These are phyloP conservation scores for Citrus hindsii DNA, from an alignment of 345 rosid genomes.

Conservation along the genomic window DNA sequence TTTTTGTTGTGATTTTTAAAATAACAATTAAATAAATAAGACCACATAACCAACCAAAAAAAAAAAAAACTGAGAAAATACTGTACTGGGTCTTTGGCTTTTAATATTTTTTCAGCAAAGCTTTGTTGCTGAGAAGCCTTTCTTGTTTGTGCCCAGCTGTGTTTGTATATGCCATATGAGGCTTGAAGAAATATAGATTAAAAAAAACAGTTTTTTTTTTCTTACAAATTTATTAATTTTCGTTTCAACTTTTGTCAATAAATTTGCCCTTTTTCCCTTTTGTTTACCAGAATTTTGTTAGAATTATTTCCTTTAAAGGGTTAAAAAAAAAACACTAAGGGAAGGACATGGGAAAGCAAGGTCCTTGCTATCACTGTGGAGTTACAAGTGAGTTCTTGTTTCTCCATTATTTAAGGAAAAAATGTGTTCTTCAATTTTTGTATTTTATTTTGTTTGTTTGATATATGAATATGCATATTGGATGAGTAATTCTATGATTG, in stretches of 20 bases:
- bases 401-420: slow-evolving; percentile 28
- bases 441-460: background rate
- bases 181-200: slow-evolving; percentile 24
- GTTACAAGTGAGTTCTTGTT: slow-evolving; percentile 96
- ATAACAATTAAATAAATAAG: slow-evolving; percentile 6
- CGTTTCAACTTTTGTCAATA: slow-evolving; percentile 21
- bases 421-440: slow-evolving; percentile 12
- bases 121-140: slow-evolving; percentile 32
- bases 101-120: slow-evolving; percentile 35
- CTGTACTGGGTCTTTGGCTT: slow-evolving; percentile 42
- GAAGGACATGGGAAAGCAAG: slow-evolving; percentile 87
- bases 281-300: slow-evolving; percentile 14
- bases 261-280: background rate
- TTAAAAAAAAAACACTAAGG: slow-evolving; percentile 11
- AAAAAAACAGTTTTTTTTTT: background rate
- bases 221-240: slow-evolving; percentile 8
- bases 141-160: slow-evolving; percentile 16
- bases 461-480: slow-evolving; percentile 16
- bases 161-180: slow-evolving; percentile 25
- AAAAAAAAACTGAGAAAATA: slow-evolving; percentile 1
- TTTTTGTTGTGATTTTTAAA: slow-evolving; percentile 9
- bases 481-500: slow-evolving; percentile 19
- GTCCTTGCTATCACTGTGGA: slow-evolving; percentile 98
- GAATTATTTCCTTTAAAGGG: slow-evolving; percentile 15
- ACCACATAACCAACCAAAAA: background rate